Evolutionary conservation across 345 rosid genomes (phyloP), one percentile per base, ranked within the genome.

Genomic region (Mangifera indica): DNA sequence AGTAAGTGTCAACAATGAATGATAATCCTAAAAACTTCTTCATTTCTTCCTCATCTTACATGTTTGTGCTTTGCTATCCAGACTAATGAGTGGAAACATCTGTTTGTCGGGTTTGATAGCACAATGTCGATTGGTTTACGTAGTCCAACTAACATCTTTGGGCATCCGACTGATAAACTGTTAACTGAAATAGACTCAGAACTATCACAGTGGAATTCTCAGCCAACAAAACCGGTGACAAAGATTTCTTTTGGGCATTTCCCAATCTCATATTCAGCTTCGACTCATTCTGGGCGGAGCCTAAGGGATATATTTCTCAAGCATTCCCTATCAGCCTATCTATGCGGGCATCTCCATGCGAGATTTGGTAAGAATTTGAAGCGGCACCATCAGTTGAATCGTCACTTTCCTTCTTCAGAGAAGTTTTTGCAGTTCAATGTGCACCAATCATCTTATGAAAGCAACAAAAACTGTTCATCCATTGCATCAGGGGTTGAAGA

Each of bases 101-200:
- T 92, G 37, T 92, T 95, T 69, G 93, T 95, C 32, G 97, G 96
- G 72, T 78, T 95, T 80, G 99, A 95, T 73, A 95, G 91, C 79
- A 85, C 98, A 9, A 83, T 77, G 89, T 58, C 84, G 48, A 80
- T 89, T 72, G 98, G 99, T 40, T 64, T 91, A 71, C 89, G 99
- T 21, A 93, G 99, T 24, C 98, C 98, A n/a, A 95, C 98, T 29
- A 92, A 92, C 83, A 90, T 95, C 72, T 89, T 92, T 65, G 98
- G 98, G 8, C 99, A 95, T 78, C 99, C 97, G 72, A 85, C 97
- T 20, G 96, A 91, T 58, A 81, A 92, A 66, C 82, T 95, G 63
- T 79, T 95, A 67, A 73, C 76, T 57, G 81, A 84, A 70, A 75
- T 92, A 4, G 96, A 87, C 80, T 74, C 79, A 4, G 83, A 87